Conservation (phyloP, 495 filamentous ascomycete genomes). For the Podospora fimiseda region DNA sequence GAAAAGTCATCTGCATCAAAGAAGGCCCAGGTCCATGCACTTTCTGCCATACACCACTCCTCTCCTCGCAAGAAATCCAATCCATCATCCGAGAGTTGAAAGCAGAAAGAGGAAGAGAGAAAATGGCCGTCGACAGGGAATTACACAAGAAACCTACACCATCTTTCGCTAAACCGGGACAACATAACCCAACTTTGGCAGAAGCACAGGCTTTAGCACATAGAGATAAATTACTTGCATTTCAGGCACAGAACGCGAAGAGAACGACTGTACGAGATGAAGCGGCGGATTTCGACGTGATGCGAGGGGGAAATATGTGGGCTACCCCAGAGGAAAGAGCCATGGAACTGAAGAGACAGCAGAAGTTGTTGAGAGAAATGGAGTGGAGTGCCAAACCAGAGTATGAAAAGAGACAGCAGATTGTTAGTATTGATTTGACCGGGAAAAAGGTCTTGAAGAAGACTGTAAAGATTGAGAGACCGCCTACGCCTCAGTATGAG, state of each 20-base stretch:
- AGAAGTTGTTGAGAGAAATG: conserved; percentile 77
- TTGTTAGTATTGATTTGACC: conserved; percentile 78
- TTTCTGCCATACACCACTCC: conserved; percentile 71
- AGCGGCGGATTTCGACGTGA: conserved; percentile 84
- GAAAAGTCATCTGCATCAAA: conserved; percentile 94
- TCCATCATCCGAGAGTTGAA: conserved; percentile 81
- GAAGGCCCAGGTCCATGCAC: conserved; percentile 94
- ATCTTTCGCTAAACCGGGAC: conserved; percentile 43
- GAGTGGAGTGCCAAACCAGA: conserved; percentile 87
- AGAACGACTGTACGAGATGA: conserved; percentile 89
- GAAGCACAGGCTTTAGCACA: conserved; percentile 63
- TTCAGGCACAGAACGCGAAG: conserved; percentile 82
- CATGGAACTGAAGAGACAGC: conserved; percentile 80
- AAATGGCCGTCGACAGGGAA: conserved; percentile 69
- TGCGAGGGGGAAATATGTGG: conserved; percentile 70
- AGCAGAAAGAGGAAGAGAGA: conserved; percentile 79
- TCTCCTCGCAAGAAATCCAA: conserved; percentile 66
- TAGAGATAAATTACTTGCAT: conserved; percentile 72
- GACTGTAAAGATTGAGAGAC: conserved; percentile 57
- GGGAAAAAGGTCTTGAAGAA: conserved; percentile 69
- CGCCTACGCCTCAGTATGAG: conserved; percentile 42
- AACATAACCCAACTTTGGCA: conserved; percentile 30
- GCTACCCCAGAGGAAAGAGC: conserved; percentile 82
- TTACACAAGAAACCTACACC: conserved; percentile 54
- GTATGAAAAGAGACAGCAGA: conserved; percentile 84